Base-by-base conservation (phyloP, 495 filamentous ascomycete genomes). In the Pyronema omphalodes region DNA sequence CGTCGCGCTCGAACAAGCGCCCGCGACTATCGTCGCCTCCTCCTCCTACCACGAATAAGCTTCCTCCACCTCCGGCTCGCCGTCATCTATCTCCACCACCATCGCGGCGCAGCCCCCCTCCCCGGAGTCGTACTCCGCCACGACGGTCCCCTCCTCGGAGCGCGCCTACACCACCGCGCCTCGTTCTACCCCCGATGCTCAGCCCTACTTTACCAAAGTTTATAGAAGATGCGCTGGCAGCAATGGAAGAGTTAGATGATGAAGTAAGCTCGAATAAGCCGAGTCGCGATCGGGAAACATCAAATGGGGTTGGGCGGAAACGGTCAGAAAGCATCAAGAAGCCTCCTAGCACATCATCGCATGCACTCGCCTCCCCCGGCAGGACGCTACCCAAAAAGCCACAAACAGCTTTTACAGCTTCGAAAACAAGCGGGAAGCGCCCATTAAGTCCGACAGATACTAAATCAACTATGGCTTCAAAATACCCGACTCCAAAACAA, bases 381-480 rank as follows among this genome's bases (percentile, higher is more conserved):
- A 65, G 60, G 49, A 60, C 55, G 18, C 64, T 57, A 29, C 51
- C 53, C 29, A 65, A 57, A 55, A 58, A 52, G 50, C 18, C 18
- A 15, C 46, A 48, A 23, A 57, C 55, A 54, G 55, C 54, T 12
- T 17, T 52, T 57, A 60, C 60, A 44, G 56, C 62, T 9, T 51
- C 61, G 19, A 58, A 64, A 53, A 64, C 55, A 17, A 57, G 56
- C 23, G 54, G 55, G 44, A 65, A 65, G 56, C 62, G 62, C 58
- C 61, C 58, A 48, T 45, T 48, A 23, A 65, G 62, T 37, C 61
- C 61, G 12, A 64, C 23, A 29, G 23, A 55, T 33, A 55, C 49
- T 33, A 53, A 58, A 18, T 64, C 58, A 9, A 56, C 62, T 48
- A 55, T 54, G 37, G 50, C 50, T 40, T 19, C 56, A 36, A 55